phyloP scores from a whole-genome alignment of 2,329 filamentous ascomycete genomes.

The Colletotrichum euphorbiae region DNA sequence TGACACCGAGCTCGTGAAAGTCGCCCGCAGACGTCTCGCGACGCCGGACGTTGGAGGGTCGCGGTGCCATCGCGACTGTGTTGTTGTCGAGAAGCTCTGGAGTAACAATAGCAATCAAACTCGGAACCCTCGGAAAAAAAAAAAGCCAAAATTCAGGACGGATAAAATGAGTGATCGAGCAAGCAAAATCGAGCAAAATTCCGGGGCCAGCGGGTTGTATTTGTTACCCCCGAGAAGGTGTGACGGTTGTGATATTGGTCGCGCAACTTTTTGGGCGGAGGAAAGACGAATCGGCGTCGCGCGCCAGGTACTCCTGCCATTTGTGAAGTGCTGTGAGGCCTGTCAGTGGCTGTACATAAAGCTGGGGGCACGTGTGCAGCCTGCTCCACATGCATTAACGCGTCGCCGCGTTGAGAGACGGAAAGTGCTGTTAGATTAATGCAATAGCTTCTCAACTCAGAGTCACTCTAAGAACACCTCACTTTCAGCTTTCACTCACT shows the following conservation, averaged over 20 bases:
- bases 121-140: not conserved
- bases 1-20: conserved; percentile 62
- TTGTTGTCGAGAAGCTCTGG: not conserved
- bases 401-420: conserved; percentile 45
- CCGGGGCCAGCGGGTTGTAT: not conserved
- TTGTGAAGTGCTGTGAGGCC: conserved; percentile 11
- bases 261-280: conserved; percentile 34
- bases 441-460: not conserved
- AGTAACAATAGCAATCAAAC: not conserved
- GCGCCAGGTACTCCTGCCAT: conserved; percentile 11
- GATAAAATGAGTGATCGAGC: not conserved
- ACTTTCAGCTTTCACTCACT: not conserved
- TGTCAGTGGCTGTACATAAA: conserved; percentile 32
- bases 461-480: not conserved
- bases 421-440: not conserved
- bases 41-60: conserved; percentile 29
- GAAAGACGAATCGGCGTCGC: conserved; percentile 8
- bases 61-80: conserved; percentile 35
- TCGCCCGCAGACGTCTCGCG: conserved; percentile 50
- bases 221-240: conserved; percentile 17
- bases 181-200: not conserved
- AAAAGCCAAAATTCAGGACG: not conserved
- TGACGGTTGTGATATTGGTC: conserved; percentile 15
- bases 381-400: conserved; percentile 24
- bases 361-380: conserved; percentile 15